Percentiles rank a stretch among this genome's conserved stretches.
These are phyloP conservation scores for Salix purpurea DNA, from an alignment of 345 rosid species.

Conservation along the genomic window DNA sequence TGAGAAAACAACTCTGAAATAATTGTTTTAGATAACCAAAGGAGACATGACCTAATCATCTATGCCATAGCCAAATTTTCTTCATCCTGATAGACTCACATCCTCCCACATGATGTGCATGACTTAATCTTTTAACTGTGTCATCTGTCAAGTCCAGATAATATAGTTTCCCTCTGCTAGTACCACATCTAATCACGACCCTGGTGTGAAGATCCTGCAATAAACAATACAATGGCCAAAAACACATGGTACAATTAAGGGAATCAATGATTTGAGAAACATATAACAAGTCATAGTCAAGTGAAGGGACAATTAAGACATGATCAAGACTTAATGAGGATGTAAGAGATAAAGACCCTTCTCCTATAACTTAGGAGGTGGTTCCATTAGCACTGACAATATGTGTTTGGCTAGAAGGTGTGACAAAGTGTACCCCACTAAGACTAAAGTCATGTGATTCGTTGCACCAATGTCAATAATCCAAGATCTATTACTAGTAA, in stretches of 20 bases:
- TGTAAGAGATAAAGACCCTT: background rate
- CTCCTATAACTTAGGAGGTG: background rate
- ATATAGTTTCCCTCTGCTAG: background rate
- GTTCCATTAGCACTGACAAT: background rate
- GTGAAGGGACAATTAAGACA: background rate
- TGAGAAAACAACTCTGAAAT: too few species aligned
- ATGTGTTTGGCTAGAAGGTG: background rate
- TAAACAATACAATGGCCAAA: background rate
- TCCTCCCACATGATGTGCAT: background rate
- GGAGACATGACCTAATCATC: background rate
- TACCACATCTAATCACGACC: background rate
- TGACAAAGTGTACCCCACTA: background rate
- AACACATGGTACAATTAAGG: background rate
- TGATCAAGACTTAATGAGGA: background rate
- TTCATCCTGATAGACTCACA: background rate
- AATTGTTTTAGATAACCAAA: background rate
- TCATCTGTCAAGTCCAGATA: background rate
- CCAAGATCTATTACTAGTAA: background rate
- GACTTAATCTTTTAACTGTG: background rate
- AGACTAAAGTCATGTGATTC: background rate
- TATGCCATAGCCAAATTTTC: background rate
- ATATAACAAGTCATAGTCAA: background rate
- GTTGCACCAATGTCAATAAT: background rate
- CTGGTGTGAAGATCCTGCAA: background rate
- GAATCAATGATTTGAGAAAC: too few species aligned